A percentile compares a stretch with the other conserved stretches of the same genome.
Conservation (phyloP, 495 filamentous ascomycete species). For the Hypoxylon fragiforme region DNA sequence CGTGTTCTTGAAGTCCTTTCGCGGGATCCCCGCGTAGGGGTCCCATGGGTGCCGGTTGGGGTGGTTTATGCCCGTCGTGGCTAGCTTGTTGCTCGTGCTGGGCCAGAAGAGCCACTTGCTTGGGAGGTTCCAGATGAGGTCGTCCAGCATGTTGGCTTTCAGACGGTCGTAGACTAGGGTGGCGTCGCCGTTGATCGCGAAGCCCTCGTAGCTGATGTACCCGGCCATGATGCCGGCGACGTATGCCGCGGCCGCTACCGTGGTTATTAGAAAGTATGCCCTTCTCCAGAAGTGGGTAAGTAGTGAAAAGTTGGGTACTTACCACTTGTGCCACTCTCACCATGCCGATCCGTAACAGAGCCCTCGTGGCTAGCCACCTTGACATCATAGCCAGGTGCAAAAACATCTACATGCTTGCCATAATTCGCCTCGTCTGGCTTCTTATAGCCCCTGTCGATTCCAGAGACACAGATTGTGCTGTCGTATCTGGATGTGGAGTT, state of each 20-base stretch:
- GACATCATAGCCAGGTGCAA: background rate
- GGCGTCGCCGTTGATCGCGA: background rate
- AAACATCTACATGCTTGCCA: background rate
- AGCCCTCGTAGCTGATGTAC: background rate
- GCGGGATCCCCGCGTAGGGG: background rate
- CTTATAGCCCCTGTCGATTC: background rate
- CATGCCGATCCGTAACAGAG: background rate
- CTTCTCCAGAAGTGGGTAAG: too few species aligned
- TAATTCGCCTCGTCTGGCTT: background rate
- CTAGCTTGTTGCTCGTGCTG: background rate
- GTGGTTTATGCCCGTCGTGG: background rate
- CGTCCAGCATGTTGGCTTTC: background rate
- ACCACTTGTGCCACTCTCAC: background rate
- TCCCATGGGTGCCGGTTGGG: background rate
- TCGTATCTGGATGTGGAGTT: background rate
- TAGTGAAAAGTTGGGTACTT: too few species aligned
- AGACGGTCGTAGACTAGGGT: background rate
- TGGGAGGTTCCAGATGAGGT: background rate
- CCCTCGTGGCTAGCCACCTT: background rate
- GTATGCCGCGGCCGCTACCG: background rate
- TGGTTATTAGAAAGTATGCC: background rate
- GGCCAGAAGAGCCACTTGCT: background rate
- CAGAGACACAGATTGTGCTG: background rate
- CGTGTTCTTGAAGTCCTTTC: background rate
- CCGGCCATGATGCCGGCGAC: background rate